Conservation (phyloP, 306 rosid species). For the Casuarina equisetifolia region DNA sequence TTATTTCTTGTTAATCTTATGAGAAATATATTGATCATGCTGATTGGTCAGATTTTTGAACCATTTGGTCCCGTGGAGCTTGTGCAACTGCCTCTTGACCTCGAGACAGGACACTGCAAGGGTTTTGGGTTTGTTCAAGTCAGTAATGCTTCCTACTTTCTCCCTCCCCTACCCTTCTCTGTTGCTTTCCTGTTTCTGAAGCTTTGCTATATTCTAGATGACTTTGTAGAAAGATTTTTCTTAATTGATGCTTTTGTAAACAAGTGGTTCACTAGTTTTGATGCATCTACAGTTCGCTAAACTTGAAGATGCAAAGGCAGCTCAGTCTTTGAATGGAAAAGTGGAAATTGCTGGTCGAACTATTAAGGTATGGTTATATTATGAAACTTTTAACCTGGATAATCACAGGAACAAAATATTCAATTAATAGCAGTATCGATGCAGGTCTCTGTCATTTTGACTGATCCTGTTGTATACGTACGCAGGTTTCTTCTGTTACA, state of each 20-base stretch:
- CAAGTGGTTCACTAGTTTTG: conserved; percentile 11
- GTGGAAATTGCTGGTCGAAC: conserved; percentile 94
- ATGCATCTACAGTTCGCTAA: conserved; percentile 77
- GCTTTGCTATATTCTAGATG: conserved; percentile 19
- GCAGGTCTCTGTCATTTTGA: conserved; percentile 14
- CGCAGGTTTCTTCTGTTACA: conserved; percentile 90
- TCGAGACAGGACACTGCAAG: conserved; percentile 98
- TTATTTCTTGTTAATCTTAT: conserved; percentile 15
- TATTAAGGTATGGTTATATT: conserved; percentile 61
- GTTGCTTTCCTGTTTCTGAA: too few species aligned
- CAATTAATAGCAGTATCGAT: too few species aligned
- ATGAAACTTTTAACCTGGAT: conserved; percentile 1
- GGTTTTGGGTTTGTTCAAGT: conserved; percentile 99
- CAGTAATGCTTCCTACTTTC: conserved; percentile 32
- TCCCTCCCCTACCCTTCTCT: too few species aligned
- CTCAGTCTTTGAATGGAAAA: conserved; percentile 95
- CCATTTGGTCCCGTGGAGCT: conserved; percentile 97
- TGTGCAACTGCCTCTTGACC: conserved; percentile 91
- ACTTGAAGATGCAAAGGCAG: conserved; percentile 95
- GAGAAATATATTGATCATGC: conserved; percentile 19
- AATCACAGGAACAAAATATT: background rate
- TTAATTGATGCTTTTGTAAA: conserved; percentile 3
- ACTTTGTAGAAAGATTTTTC: conserved; percentile 10
- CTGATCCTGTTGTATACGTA: conserved; percentile 17
- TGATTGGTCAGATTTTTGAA: conserved; percentile 74